phyloP scores from a whole-genome alignment of 2,329 filamentous ascomycete genomes.

The Phaeosphaeriaceae sp. region DNA sequence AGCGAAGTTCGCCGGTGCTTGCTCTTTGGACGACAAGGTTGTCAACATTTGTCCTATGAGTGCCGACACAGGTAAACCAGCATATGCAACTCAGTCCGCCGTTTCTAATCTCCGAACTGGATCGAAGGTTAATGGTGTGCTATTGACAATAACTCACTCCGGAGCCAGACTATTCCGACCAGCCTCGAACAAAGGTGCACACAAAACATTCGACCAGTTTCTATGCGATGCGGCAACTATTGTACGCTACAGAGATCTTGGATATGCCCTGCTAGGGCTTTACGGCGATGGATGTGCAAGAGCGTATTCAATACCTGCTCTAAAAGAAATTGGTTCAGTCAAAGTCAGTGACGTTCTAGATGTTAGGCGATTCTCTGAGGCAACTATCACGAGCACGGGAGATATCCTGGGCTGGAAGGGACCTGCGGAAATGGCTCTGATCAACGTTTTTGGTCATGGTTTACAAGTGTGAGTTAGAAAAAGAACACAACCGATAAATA shows the following conservation, averaged over 20 bases:
- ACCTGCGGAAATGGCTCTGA: constrained; percentile 80
- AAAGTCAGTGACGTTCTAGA: constrained; percentile 73
- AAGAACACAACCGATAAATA: neutral
- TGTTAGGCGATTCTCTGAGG: constrained; percentile 70
- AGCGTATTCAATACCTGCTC: constrained; percentile 82
- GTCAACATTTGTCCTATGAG: constrained; percentile 82
- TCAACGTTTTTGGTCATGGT: constrained; percentile 85
- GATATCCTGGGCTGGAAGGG: constrained; percentile 88
- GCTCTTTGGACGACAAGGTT: constrained; percentile 69
- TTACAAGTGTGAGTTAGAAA: constrained; percentile 66
- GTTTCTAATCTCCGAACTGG: constrained; percentile 81
- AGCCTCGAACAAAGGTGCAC: constrained; percentile 83
- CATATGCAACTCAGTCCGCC: constrained; percentile 74
- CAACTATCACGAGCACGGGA: constrained; percentile 76
- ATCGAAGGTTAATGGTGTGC: constrained; percentile 74
- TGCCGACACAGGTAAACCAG: constrained; percentile 75
- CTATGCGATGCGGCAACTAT: constrained; percentile 83
- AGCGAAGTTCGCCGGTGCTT: constrained; percentile 72
- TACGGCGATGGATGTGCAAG: constrained; percentile 83
- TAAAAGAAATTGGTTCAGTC: constrained; percentile 80
- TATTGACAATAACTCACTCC: constrained; percentile 75
- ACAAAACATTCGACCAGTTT: constrained; percentile 83
- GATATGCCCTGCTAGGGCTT: constrained; percentile 79
- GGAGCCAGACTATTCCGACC: constrained; percentile 90
- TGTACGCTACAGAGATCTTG: constrained; percentile 74